Base-by-base conservation (phyloP, 2,329 filamentous ascomycete genomes). In the Dactylellina sp. region DNA sequence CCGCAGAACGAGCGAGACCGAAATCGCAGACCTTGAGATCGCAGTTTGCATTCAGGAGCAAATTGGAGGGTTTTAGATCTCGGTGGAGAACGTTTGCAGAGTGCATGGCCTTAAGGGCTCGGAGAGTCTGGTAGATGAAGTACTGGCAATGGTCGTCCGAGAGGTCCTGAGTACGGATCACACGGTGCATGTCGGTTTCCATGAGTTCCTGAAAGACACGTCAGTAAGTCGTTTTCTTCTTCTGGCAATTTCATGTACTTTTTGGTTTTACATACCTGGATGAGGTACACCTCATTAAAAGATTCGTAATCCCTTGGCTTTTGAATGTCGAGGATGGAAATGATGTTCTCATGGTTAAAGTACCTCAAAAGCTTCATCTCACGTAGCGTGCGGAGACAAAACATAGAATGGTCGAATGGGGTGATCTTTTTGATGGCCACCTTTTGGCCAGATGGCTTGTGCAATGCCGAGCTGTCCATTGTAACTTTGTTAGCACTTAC, bases 391-490 rank as follows among this genome's bases (percentile, higher is more conserved):
- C 95, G 87, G 79, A 99, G 84, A 82, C 94, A 97, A 86, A 97
- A 97, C 93, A 97, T 97, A 81, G 93, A 97, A 82, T 98, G 95
- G 80, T 99, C 95, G 83, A 99, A 99, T 4, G 95, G 95, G 0
- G 93, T 98, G 80, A 99, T 99, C 87, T 99, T 99, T 87, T 99
- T 99, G 86, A 99, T 99, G 75, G 95, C 95, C 74, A 99, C 95
- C 84, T 98, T 98, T 83, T 99, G 95, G 76, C 93, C 90, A 0
- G 95, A 98, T 20, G 95, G 95, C 84, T 98, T 98, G 85, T 99
- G 95, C 78, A 98, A 89, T 68, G 95, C 95, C 75, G 95, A 99
- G 84, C 93, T 97, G 79, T 75, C 74, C 39, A 49, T 25, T 1
- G 24, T 39, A 40, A 3, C 22, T 55, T 11, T 40, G n/a, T 20